phyloP scores from a whole-genome alignment of 345 rosid species.

The Psidium guajava region DNA sequence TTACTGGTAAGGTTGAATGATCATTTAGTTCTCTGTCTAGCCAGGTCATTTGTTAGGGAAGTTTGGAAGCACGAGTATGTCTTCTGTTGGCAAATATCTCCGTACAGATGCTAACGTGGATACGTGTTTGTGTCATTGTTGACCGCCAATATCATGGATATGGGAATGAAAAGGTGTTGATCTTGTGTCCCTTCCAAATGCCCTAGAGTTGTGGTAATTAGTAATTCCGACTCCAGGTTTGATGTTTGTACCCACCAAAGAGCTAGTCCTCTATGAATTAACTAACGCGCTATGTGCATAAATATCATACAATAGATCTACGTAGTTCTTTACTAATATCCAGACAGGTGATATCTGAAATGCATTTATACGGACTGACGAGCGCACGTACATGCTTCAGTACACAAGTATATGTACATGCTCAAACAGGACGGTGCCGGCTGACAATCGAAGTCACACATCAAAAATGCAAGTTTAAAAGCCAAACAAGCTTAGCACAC shows the following conservation, averaged over 20 bases:
- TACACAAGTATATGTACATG: background rate
- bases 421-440: background rate
- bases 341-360: background rate
- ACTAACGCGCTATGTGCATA: background rate
- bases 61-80: background rate
- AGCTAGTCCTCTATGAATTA: background rate
- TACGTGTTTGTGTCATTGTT: background rate
- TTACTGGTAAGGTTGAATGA: background rate
- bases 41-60: background rate
- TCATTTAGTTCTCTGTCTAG: background rate
- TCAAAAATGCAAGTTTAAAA: background rate
- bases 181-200: background rate
- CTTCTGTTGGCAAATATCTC: background rate
- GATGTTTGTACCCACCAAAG: background rate
- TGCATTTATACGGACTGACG: background rate
- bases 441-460: background rate
- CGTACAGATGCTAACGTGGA: background rate
- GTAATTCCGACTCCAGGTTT: background rate
- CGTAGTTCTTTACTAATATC: background rate
- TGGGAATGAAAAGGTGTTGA: background rate
- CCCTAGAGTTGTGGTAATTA: background rate
- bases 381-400: background rate
- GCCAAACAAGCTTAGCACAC: background rate
- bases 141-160: background rate
- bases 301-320: background rate